Conservation (phyloP, 257 asterid genomes). For the Phtheirospermum japonicum region DNA sequence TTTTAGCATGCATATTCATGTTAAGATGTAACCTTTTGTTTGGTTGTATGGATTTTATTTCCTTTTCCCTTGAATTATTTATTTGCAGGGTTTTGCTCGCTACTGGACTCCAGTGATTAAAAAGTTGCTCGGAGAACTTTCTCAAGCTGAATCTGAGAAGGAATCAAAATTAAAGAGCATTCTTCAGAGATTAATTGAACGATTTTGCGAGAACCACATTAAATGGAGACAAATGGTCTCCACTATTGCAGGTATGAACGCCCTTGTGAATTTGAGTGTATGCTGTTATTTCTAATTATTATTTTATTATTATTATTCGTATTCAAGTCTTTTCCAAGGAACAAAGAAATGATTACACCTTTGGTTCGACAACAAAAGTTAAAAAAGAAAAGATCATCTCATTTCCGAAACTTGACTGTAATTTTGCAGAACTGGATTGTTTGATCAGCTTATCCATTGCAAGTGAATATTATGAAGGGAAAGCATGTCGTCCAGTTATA, state of each 20-base stretch:
- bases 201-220: conserved; percentile 67
- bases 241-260: conserved; percentile 66
- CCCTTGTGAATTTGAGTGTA: conserved; percentile 27
- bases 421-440: conserved; percentile 86
- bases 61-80: conserved; percentile 17
- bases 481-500: conserved; percentile 70
- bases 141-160: conserved; percentile 84
- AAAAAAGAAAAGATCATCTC: conserved; percentile 15
- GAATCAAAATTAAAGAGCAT: conserved; percentile 80
- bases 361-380: background rate
- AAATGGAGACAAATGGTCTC: conserved; percentile 87
- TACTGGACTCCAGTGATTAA: conserved; percentile 85
- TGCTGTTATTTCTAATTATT: too few relatives aligned
- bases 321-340: background rate
- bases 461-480: conserved; percentile 79
- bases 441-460: conserved; percentile 88
- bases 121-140: conserved; percentile 61
- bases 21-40: conserved; percentile 15
- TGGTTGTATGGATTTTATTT: conserved; percentile 20
- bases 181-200: conserved; percentile 72
- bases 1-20: conserved; percentile 8
- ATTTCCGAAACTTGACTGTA: conserved; percentile 27
- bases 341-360: background rate
- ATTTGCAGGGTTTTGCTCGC: conserved; percentile 75
- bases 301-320: too few relatives aligned